Conservation (phyloP, 2,329 filamentous ascomycete genomes). For the Curvularia verruculosa region DNA sequence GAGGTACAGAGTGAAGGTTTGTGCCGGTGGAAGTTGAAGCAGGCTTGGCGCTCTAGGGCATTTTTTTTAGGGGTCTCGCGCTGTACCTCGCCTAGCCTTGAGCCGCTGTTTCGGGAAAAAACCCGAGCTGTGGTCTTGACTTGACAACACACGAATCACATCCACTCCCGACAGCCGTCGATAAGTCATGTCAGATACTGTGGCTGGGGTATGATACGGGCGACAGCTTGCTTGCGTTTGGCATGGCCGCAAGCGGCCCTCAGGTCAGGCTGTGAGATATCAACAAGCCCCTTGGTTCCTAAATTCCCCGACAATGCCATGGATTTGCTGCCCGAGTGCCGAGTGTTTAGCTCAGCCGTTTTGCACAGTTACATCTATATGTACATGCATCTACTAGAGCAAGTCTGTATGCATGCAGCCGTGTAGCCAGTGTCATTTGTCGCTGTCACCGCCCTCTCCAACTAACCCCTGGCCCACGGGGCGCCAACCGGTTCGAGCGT, state of each 20-base stretch:
- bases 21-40: not conserved
- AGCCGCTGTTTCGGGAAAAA: not conserved
- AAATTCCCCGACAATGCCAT: not conserved
- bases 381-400: too few relatives aligned
- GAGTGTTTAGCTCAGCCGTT: constrained; percentile 13
- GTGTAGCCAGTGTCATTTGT: constrained; percentile 17
- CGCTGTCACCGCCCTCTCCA: constrained; percentile 21
- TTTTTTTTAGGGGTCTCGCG: not conserved
- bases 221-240: not conserved
- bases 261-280: not conserved
- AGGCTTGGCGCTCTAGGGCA: not conserved
- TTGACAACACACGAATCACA: not conserved
- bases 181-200: not conserved
- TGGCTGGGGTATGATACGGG: not conserved
- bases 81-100: not conserved
- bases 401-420: too few relatives aligned
- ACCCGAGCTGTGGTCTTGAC: not conserved
- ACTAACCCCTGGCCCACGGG: constrained; percentile 30
- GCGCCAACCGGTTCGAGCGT: constrained; percentile 32
- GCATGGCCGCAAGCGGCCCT: not conserved
- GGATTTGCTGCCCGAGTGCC: not conserved
- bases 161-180: not conserved
- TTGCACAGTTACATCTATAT: too few relatives aligned
- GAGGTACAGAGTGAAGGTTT: not conserved
- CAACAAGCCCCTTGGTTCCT: not conserved